These are phyloP conservation scores for Colletotrichum neosansevieriae DNA, from an alignment of 2,329 filamentous ascomycete species.

Conservation along the genomic window DNA sequence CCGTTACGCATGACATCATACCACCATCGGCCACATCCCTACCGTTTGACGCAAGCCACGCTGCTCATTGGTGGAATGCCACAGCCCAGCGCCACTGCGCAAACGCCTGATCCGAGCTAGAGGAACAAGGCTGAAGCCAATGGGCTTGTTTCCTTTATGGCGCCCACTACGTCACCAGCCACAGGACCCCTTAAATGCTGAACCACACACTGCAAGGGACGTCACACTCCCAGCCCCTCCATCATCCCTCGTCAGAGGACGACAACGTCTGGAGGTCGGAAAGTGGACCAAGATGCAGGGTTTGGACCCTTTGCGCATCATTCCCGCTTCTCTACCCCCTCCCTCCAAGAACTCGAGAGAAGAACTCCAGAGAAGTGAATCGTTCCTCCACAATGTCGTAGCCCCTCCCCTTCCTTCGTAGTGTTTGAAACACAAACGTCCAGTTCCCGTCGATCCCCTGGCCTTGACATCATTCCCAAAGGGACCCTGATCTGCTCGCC, in stretches of 20 bases:
- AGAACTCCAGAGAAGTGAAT: not conserved
- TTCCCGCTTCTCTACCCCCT: not conserved
- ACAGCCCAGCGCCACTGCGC: not conserved
- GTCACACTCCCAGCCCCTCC: conserved; percentile 15
- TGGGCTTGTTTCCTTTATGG: not conserved
- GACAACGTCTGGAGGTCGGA: not conserved
- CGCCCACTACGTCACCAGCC: conserved; percentile 38
- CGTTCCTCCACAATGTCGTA: conserved; percentile 13
- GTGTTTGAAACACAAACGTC: conserved; percentile 3
- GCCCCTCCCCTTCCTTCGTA: not conserved
- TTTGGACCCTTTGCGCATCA: conserved; percentile 37
- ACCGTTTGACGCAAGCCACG: not conserved
- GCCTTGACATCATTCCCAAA: conserved; percentile 36
- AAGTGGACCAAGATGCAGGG: conserved; percentile 29
- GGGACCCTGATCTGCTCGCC: not conserved
- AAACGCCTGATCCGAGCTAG: conserved; percentile 3
- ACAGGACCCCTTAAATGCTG: conserved; percentile 30
- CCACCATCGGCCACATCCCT: conserved; percentile 24
- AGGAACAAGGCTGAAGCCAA: conserved; percentile 37
- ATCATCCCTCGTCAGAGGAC: conserved; percentile 21
- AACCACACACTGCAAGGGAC: conserved; percentile 24
- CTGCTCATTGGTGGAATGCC: conserved; percentile 16
- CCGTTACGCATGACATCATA: conserved; percentile 34
- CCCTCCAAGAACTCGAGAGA: not conserved
- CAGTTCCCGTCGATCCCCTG: conserved; percentile 25